These are phyloP conservation scores for Colletotrichum acutatum DNA, from an alignment of 2,329 filamentous ascomycete species.

Conservation along the genomic window DNA sequence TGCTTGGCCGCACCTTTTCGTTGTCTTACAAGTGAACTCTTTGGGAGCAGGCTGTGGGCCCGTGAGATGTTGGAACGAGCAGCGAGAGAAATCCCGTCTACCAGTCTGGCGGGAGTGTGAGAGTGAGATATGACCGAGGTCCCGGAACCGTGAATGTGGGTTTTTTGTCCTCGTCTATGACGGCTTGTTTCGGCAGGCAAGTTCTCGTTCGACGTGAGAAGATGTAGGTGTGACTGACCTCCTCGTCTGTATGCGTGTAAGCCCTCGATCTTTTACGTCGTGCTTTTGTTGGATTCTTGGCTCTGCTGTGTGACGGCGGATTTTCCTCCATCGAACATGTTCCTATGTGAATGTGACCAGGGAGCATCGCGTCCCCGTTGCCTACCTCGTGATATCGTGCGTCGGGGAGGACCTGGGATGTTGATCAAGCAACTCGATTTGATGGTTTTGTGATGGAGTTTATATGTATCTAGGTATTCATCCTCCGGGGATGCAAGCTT, in stretches of 20 bases:
- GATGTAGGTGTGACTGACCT: background rate
- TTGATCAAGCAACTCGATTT: background rate
- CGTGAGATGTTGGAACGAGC: background rate
- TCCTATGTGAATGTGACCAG: background rate
- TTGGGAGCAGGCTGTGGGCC: background rate
- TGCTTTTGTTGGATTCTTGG: background rate
- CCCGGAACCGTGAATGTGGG: background rate
- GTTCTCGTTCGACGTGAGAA: no score
- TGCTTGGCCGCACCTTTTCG: slow-evolving; percentile 12
- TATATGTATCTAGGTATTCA: background rate
- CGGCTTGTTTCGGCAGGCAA: background rate
- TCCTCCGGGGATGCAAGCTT: background rate
- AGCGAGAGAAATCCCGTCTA: background rate
- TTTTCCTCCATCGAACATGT: background rate
- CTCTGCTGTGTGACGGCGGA: background rate
- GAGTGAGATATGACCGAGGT: background rate
- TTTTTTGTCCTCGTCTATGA: background rate
- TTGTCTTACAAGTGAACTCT: background rate
- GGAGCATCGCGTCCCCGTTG: background rate
- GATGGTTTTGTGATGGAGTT: background rate
- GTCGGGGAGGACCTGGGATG: background rate
- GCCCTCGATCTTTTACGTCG: background rate
- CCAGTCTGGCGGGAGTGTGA: background rate
- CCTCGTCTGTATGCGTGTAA: background rate
- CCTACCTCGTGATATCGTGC: background rate